Evolutionary conservation across 208 protist genomes (phyloP).

Genomic region (Leishmania tropica): DNA sequence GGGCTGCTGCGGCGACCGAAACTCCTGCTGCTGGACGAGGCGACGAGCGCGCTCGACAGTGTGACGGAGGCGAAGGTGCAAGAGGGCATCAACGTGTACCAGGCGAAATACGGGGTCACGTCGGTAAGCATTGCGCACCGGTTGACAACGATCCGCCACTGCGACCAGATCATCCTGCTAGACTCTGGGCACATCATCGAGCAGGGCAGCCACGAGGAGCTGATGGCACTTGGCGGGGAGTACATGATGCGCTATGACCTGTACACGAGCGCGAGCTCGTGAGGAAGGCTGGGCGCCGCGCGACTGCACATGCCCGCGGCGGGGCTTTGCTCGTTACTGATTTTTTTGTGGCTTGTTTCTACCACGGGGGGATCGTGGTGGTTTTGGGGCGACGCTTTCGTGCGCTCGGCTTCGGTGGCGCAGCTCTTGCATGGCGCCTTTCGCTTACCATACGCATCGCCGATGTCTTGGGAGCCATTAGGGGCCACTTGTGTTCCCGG

Average conservation of each 20-base stretch:
- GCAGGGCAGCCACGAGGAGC: conserved; percentile 73
- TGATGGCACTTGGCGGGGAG: conserved; percentile 75
- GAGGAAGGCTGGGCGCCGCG: not conserved
- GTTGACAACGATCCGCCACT: conserved; percentile 78
- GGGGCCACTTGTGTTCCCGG: too few relatives aligned
- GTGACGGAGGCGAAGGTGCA: conserved; percentile 82
- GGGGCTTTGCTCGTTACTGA: not conserved
- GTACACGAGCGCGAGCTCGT: conserved; percentile 35
- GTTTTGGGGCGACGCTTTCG: too few relatives aligned
- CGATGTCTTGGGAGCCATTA: too few relatives aligned
- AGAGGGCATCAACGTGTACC: conserved; percentile 53
- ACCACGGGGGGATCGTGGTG: too few relatives aligned
- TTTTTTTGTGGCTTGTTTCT: not conserved
- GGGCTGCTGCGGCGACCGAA: conserved; percentile 65
- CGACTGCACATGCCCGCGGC: not conserved
- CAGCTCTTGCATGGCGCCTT: too few relatives aligned
- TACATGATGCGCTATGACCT: conserved; percentile 72
- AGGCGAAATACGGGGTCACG: conserved; percentile 45
- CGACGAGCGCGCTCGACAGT: conserved; percentile 85
- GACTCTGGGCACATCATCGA: conserved; percentile 76
- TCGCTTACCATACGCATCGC: too few relatives aligned
- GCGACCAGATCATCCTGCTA: conserved; percentile 72
- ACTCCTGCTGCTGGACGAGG: conserved; percentile 84
- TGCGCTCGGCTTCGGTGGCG: too few relatives aligned
- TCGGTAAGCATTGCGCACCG: conserved; percentile 86